A percentile compares a stretch with the other conserved stretches of the same genome.
Evolutionary conservation across 345 rosid genomes (phyloP).

Genomic region (Lepidium africanum): DNA sequence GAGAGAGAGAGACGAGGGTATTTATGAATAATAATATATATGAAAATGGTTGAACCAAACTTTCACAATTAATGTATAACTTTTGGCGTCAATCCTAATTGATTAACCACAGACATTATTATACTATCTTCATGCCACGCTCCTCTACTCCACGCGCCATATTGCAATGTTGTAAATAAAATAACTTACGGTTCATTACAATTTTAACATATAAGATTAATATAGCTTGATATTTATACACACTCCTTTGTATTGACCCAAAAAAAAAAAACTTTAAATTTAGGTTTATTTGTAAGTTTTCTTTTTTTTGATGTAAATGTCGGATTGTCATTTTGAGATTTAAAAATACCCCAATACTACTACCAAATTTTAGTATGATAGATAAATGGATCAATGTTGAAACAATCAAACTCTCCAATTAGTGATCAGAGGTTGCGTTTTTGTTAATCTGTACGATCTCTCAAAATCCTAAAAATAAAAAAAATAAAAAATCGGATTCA

Average conservation of each 20-base stretch:
- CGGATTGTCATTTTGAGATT: too few relatives aligned
- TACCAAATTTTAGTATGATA: neutral
- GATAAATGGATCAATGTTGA: neutral
- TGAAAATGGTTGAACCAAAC: constrained; percentile 22
- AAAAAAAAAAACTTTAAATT: too few relatives aligned
- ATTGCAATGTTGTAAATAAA: neutral
- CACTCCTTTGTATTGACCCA: too few relatives aligned
- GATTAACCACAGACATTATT: constrained; percentile 1
- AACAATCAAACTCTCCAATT: neutral
- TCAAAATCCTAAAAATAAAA: neutral
- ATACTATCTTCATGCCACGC: neutral
- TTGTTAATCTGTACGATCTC: neutral
- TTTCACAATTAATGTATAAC: neutral
- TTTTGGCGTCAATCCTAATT: neutral
- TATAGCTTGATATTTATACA: too few relatives aligned
- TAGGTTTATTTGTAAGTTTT: too few relatives aligned
- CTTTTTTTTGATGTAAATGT: too few relatives aligned
- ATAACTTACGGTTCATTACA: too few relatives aligned
- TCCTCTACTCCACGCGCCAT: neutral
- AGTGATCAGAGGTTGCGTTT: neutral
- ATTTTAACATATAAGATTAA: too few relatives aligned
- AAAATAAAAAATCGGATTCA: neutral
- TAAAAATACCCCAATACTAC: neutral
- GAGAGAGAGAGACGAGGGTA: neutral
- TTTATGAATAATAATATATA: neutral